Conservation (phyloP, 805 yeast genomes). For the Wickerhamiella lipophila region DNA sequence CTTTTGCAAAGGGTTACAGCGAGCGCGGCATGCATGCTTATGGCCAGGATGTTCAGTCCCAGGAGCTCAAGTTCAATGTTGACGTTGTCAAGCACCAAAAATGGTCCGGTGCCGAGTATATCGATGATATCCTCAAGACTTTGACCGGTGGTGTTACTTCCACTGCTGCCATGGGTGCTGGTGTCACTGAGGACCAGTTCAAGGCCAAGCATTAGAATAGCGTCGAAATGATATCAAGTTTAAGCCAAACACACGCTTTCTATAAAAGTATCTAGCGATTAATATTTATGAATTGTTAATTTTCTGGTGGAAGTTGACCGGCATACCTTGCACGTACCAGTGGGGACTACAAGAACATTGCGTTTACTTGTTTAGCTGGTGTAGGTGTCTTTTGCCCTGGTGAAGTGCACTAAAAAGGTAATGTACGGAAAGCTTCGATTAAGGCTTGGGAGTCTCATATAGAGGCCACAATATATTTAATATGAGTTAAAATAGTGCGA, state of each 20-base stretch:
- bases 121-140: slow-evolving; percentile 77
- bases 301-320: too few species aligned
- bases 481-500: too few species aligned
- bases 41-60: slow-evolving; percentile 74
- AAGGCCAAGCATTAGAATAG: slow-evolving; percentile 27
- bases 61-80: slow-evolving; percentile 77
- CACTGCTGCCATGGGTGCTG: slow-evolving; percentile 97
- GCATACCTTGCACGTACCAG: too few species aligned
- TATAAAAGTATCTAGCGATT: too few species aligned
- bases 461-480: too few species aligned
- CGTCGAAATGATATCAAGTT: not conserved
- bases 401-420: too few species aligned
- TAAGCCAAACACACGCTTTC: not conserved
- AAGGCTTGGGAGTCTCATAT: too few species aligned
- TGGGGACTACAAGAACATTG: too few species aligned
- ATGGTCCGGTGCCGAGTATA: slow-evolving; percentile 98
- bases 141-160: slow-evolving; percentile 90
- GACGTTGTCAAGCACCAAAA: slow-evolving; percentile 96
- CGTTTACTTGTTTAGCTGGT: too few species aligned
- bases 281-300: too few species aligned
- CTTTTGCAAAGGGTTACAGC: slow-evolving; percentile 66
- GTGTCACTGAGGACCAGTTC: slow-evolving; percentile 96
- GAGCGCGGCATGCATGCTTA: slow-evolving; percentile 90
- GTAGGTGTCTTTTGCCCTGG: too few species aligned
- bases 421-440: too few species aligned